A percentile compares a stretch with the other conserved stretches of the same genome.
phyloP scores from a whole-genome alignment of 805 yeast genomes.

The Metschnikowia aberdeeniae region DNA sequence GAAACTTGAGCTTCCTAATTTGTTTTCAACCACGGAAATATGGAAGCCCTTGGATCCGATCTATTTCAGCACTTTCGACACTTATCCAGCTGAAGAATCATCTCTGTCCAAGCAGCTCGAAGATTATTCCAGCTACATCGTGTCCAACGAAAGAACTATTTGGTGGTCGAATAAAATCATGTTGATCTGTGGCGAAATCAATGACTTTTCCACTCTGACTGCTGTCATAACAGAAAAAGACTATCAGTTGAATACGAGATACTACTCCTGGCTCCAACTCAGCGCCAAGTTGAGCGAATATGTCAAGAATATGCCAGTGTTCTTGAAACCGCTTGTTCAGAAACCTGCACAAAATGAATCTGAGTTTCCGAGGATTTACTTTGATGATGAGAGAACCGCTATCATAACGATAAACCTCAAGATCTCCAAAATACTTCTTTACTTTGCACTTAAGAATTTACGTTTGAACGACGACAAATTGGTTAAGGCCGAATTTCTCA shows the following conservation, averaged over 20 bases:
- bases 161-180: slow-evolving; percentile 37
- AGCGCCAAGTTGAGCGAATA: slow-evolving; percentile 25
- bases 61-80: slow-evolving; percentile 17
- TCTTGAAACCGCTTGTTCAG: slow-evolving; percentile 31
- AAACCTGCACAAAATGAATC: slow-evolving; percentile 21
- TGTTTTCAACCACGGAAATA: slow-evolving; percentile 28
- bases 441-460: slow-evolving; percentile 19
- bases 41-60: slow-evolving; percentile 34
- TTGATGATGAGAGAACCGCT: slow-evolving; percentile 34
- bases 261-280: slow-evolving; percentile 26
- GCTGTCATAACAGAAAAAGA: slow-evolving; percentile 27
- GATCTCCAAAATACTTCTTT: slow-evolving; percentile 28
- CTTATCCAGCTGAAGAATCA: slow-evolving; percentile 3
- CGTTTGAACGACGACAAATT: slow-evolving; percentile 12
- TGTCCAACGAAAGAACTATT: slow-evolving; percentile 17
- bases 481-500: slow-evolving; percentile 20
- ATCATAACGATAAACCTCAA: slow-evolving; percentile 28
- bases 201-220: slow-evolving; percentile 26
- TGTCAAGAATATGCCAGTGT: slow-evolving; percentile 26
- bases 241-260: slow-evolving; percentile 20
- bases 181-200: slow-evolving; percentile 24
- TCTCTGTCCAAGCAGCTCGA: slow-evolving; percentile 1
- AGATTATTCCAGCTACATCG: slow-evolving; percentile 9
- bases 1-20: slow-evolving; percentile 28
- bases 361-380: slow-evolving; percentile 31